Conservation (phyloP, 2,329 filamentous ascomycete species). For the Exophiala sp. region DNA sequence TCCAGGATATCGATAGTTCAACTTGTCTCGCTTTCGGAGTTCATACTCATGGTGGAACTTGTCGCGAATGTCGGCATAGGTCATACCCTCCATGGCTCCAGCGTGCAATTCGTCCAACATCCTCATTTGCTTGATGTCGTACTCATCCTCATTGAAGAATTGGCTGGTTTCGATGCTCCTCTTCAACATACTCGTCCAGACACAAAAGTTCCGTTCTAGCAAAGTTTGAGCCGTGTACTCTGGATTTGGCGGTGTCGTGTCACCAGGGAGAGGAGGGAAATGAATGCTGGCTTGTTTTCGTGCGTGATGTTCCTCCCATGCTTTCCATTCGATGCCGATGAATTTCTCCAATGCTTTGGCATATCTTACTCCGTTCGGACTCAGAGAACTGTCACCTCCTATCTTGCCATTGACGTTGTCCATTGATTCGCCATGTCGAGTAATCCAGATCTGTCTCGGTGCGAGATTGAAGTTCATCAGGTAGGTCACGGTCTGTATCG, state of each 20-base stretch:
- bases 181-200: conserved; percentile 97
- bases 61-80: conserved; percentile 83
- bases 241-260: conserved; percentile 91
- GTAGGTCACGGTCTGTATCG: conserved; percentile 88
- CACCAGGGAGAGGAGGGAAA: conserved; percentile 86
- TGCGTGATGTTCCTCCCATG: conserved; percentile 80
- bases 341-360: conserved; percentile 77
- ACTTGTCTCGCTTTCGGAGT: conserved; percentile 77
- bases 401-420: conserved; percentile 88
- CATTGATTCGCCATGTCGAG: conserved; percentile 82
- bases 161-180: conserved; percentile 84
- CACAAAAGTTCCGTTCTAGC: conserved; percentile 83
- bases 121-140: conserved; percentile 94
- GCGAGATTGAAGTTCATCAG: conserved; percentile 95
- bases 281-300: conserved; percentile 71
- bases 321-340: conserved; percentile 72
- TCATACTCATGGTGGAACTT: conserved; percentile 76
- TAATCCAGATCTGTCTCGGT: conserved; percentile 96
- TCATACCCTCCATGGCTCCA: conserved; percentile 89
- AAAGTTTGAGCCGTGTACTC: conserved; percentile 56
- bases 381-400: conserved; percentile 83
- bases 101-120: conserved; percentile 97
- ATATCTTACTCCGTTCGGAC: conserved; percentile 74
- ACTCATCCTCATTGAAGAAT: conserved; percentile 92
- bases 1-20: conserved; percentile 94